Percentiles rank a stretch among this genome's conserved stretches.
These are phyloP conservation scores for Nicotiana tabacum DNA, from an alignment of 257 asterid genomes.

Conservation along the genomic window DNA sequence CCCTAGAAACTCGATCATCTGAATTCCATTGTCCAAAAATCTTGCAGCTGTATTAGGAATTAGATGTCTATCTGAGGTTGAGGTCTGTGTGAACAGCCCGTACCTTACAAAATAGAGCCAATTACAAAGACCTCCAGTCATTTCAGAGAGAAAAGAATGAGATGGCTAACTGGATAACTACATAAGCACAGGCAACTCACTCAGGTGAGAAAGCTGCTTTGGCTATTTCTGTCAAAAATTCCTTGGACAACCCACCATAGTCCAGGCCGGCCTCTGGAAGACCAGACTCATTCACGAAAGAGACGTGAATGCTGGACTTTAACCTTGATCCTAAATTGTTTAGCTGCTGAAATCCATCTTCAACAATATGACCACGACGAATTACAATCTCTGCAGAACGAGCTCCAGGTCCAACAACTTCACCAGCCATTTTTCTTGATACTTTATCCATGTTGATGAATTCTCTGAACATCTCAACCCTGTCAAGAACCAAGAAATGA, in stretches of 20 bases:
- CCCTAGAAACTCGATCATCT: constrained; percentile 92
- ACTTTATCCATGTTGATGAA: constrained; percentile 82
- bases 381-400: constrained; percentile 72
- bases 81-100: constrained; percentile 86
- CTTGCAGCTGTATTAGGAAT: constrained; percentile 79
- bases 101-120: constrained; percentile 41
- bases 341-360: constrained; percentile 89
- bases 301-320: constrained; percentile 77
- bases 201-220: constrained; percentile 86
- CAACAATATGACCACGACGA: constrained; percentile 79
- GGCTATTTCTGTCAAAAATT: constrained; percentile 82
- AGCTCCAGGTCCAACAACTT: constrained; percentile 63
- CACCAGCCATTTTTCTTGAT: constrained; percentile 84
- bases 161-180: neutral
- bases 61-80: constrained; percentile 79
- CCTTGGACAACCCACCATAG: constrained; percentile 97
- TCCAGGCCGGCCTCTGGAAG: constrained; percentile 98
- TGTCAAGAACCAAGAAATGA: constrained; percentile 30
- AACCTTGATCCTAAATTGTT: constrained; percentile 78
- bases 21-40: constrained; percentile 76
- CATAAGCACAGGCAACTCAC: constrained; percentile 40
- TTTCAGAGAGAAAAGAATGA: constrained; percentile 13
- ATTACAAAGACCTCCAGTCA: constrained; percentile 12
- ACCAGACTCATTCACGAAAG: constrained; percentile 92
- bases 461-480: constrained; percentile 95